These are phyloP conservation scores for Oryza meridionalis DNA, from an alignment of 176 grass and related monocot genomes.

Conservation along the genomic window DNA sequence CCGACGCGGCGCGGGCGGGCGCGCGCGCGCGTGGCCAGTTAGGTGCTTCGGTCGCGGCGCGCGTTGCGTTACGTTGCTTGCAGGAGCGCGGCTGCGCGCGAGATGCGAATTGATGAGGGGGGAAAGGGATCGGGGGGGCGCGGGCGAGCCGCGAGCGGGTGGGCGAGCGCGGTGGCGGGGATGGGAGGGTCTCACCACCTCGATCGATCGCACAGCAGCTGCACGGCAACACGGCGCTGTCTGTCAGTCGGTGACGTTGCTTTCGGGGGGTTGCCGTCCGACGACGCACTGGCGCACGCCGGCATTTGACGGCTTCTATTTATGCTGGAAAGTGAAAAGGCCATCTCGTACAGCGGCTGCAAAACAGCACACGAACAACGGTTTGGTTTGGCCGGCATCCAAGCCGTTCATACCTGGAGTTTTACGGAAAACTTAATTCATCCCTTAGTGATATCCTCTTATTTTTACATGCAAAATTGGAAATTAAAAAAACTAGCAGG, in stretches of 20 bases:
- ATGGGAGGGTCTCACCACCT: slow-evolving; percentile 1
- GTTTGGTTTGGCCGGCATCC: not conserved
- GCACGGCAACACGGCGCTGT: not conserved
- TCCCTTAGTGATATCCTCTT: too few species aligned
- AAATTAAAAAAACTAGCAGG: too few species aligned
- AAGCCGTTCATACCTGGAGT: not conserved
- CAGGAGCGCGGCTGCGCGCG: not conserved
- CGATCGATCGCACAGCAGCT: not conserved
- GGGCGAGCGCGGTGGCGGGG: not conserved
- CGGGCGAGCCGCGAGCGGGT: not conserved
- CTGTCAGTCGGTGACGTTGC: not conserved
- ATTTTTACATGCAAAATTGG: too few species aligned
- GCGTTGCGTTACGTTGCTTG: not conserved
- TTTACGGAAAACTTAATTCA: too few species aligned
- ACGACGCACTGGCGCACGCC: not conserved
- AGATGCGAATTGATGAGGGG: slow-evolving; percentile 29
- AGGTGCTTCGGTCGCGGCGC: too few species aligned
- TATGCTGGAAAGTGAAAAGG: not conserved
- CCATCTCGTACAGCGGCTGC: not conserved
- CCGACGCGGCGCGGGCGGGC: too few species aligned
- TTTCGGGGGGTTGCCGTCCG: not conserved
- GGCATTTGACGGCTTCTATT: not conserved
- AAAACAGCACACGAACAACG: not conserved
- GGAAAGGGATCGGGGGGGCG: slow-evolving; percentile 10
- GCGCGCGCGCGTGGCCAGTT: not conserved